Base-by-base conservation (phyloP, 208 protist species). In the Phytomonas serpens region DNA sequence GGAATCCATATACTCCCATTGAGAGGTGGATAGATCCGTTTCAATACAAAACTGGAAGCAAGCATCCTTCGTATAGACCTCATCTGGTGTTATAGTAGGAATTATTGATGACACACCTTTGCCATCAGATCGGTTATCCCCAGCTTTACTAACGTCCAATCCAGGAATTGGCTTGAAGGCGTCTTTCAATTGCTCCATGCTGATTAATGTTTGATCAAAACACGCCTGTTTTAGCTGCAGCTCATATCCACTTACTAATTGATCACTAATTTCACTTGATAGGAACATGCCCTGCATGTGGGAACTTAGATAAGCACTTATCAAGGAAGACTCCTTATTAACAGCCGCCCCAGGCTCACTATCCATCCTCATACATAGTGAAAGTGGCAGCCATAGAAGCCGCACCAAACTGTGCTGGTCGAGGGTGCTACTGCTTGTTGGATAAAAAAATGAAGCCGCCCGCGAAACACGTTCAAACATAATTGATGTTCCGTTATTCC, bases 1-100 rank as follows among this genome's bases (percentile, higher is more conserved):
- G 4, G 73, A 71, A 52, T 96, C 88, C 77, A 96, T 82, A 61
- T 90, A 84, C 33, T 90, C 88, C 86, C 87, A 96, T 13, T 84
- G 77, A 6, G 88, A 93, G 0, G 88, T 77, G 32, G 77, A 82
- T 40, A 89, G 52, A 40, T 89, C 79, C 32, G 77, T 77, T 19
- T 73, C 74, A 62, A 89, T 32, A 30, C 68, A 78, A 31, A 92
- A 74, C 6, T 69, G 77, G 47, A 96, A 64, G 23, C 30, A 30
- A 31, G 73, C 76, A 2, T 34, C 32, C 40, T 47, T 11, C 2
- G 40, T 19, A 47, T 47, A 47, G 16, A 47, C 9, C 16, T 10
- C 40, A 47, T 47, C 40, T 23, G 40, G 40, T 19, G 40, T 47
- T 47, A 47, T 16, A 47, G 40, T 3, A 11, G 40, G 40, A 47